These are phyloP conservation scores for Vigna hirtella DNA, from an alignment of 306 rosid species.

Conservation along the genomic window DNA sequence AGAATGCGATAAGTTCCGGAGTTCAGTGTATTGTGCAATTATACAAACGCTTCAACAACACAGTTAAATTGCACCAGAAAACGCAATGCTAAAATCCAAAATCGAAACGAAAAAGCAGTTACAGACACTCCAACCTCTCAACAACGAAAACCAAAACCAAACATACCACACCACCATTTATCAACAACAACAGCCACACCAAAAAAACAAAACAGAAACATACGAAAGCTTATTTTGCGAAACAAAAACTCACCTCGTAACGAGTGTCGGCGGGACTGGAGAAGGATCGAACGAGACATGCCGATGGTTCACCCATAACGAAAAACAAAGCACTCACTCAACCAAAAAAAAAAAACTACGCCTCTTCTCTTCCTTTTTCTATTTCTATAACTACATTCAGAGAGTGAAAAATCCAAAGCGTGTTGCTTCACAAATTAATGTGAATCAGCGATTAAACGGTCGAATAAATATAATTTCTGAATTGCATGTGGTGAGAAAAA, in stretches of 20 bases:
- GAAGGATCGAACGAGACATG: slow-evolving; percentile 68
- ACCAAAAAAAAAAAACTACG: too few species aligned
- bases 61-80: slow-evolving; percentile 22
- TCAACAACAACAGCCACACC: slow-evolving; percentile 36
- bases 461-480: not conserved
- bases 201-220: not conserved
- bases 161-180: slow-evolving; percentile 24
- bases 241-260: slow-evolving; percentile 56
- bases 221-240: slow-evolving; percentile 15
- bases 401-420: not conserved
- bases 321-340: slow-evolving; percentile 9
- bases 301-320: slow-evolving; percentile 68
- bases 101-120: slow-evolving; percentile 32
- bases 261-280: slow-evolving; percentile 62
- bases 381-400: slow-evolving; percentile 26
- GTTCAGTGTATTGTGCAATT: not conserved
- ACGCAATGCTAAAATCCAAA: not conserved
- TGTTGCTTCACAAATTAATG: slow-evolving; percentile 41
- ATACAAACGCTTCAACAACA: slow-evolving; percentile 5
- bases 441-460: slow-evolving; percentile 41
- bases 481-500: not conserved
- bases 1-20: not conserved
- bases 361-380: not conserved
- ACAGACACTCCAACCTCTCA: slow-evolving; percentile 36
- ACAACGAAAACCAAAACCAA: slow-evolving; percentile 29